Evolutionary conservation across 805 yeast species (phyloP), one percentile per base, ranked within the genome.

Genomic region (Saccharomycopsis oosterbeekiorum): DNA sequence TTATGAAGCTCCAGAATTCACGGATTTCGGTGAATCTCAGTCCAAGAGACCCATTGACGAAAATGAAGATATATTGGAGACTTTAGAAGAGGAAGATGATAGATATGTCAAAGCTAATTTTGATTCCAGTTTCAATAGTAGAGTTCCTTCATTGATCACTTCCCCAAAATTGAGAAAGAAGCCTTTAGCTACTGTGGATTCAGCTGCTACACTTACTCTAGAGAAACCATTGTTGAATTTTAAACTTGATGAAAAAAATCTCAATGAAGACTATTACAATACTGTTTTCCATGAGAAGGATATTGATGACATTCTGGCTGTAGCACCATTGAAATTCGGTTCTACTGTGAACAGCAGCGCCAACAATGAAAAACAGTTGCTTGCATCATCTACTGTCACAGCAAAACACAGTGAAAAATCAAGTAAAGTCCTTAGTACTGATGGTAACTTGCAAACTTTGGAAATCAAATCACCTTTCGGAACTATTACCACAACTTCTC

Each of bases 1-100:
- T 42, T 77, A 77, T 60, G 77, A 79, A 6, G 82, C 88, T 1
- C 84, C 89, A 1, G 77, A 74, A 64, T 89, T 86, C 67, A 76
- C 86, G 40, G 89, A 89, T 68, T 89, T 72, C 68, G 68, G 78
- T 2, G 73, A 74, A 50, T 21, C 24, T 12, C 42, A 36, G 11
- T 26, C 41, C 8, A 53, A 50, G 11, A 36, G 41, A 17, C 51
- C 41, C 4, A 39, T 26, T 3, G 34, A 14, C 10, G 47, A 37
- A 3, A n/a, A 34, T 26, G 56, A 47, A 12, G 40, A 19, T 10
- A 55, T 41, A 34, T 43, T 17, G 4, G 58, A 56, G 24, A 14
- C 19, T 26, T 24, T 56, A 10, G 24, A 21, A 17, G 41, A 24
- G 5, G 50, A 57, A 19, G 39, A 39, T n/a, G 53, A 36, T 15